Conservation (phyloP, 306 rosid species). For the Castanopsis chinensis region DNA sequence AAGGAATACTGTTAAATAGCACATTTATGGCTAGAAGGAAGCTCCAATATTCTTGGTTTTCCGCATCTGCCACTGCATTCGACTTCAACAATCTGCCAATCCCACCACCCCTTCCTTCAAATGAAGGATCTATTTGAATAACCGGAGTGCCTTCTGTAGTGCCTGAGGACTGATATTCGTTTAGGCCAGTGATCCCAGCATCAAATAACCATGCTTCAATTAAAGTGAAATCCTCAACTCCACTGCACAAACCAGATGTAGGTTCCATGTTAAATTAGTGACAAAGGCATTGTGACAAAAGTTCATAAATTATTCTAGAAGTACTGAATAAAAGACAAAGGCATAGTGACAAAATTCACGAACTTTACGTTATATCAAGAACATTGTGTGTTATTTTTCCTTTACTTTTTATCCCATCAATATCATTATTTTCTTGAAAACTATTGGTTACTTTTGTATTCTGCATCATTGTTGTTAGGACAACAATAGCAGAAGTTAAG, state of each 20-base stretch:
- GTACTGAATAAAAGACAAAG: neutral
- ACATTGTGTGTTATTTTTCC: neutral
- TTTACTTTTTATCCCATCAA: neutral
- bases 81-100: neutral
- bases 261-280: constrained; percentile 11
- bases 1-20: neutral
- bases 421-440: neutral
- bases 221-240: constrained; percentile 7
- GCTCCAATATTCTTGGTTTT: neutral
- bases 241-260: constrained; percentile 12
- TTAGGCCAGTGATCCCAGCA: neutral
- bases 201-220: neutral
- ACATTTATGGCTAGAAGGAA: constrained; percentile 9
- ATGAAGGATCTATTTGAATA: too few relatives aligned
- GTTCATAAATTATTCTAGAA: neutral
- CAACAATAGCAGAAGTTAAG: constrained; percentile 10
- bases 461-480: neutral
- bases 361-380: neutral
- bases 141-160: too few relatives aligned
- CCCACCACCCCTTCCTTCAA: neutral
- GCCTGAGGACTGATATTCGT: neutral
- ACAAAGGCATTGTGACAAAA: neutral
- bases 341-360: neutral
- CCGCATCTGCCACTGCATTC: neutral
- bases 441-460: neutral